Conservation (phyloP, 495 filamentous ascomycete species). For the Usnea hakonensis region DNA sequence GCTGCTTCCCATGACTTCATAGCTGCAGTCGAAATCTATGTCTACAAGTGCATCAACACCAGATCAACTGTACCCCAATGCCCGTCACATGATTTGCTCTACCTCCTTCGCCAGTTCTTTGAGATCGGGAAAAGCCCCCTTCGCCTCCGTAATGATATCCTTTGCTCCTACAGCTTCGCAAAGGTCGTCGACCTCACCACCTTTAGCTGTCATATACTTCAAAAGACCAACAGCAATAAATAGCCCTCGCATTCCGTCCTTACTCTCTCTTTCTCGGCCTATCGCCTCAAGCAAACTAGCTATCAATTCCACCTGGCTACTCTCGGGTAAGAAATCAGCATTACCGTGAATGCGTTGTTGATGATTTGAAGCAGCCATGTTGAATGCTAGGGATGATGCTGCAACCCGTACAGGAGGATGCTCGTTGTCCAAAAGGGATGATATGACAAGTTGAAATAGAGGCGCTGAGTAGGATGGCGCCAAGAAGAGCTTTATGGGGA, state of each 20-base stretch:
- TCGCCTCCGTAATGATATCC: slow-evolving; percentile 50
- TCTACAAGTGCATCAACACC: not conserved
- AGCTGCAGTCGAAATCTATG: not conserved
- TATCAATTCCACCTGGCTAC: slow-evolving; percentile 67
- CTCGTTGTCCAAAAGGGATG: slow-evolving; percentile 48
- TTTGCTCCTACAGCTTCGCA: slow-evolving; percentile 62
- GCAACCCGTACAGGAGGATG: slow-evolving; percentile 56
- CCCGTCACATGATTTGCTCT: slow-evolving; percentile 35
- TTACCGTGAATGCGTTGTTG: slow-evolving; percentile 50
- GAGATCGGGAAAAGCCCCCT: slow-evolving; percentile 23
- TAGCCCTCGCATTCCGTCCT: slow-evolving; percentile 64
- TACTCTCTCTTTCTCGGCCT: slow-evolving; percentile 46
- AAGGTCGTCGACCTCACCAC: slow-evolving; percentile 68
- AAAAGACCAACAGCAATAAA: slow-evolving; percentile 65
- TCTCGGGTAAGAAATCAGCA: slow-evolving; percentile 54
- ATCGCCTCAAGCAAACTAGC: slow-evolving; percentile 73
- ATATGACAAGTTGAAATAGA: slow-evolving; percentile 43
- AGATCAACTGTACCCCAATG: not conserved
- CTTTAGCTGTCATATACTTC: slow-evolving; percentile 58
- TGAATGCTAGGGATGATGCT: slow-evolving; percentile 75
- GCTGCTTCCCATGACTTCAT: no score
- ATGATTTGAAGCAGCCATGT: slow-evolving; percentile 64
- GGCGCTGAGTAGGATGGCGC: slow-evolving; percentile 23
- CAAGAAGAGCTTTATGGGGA: slow-evolving; percentile 35
- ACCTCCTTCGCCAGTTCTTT: slow-evolving; percentile 46